Evolutionary conservation across 305 asterid species (phyloP).

Genomic region (Ajuga reptans): DNA sequence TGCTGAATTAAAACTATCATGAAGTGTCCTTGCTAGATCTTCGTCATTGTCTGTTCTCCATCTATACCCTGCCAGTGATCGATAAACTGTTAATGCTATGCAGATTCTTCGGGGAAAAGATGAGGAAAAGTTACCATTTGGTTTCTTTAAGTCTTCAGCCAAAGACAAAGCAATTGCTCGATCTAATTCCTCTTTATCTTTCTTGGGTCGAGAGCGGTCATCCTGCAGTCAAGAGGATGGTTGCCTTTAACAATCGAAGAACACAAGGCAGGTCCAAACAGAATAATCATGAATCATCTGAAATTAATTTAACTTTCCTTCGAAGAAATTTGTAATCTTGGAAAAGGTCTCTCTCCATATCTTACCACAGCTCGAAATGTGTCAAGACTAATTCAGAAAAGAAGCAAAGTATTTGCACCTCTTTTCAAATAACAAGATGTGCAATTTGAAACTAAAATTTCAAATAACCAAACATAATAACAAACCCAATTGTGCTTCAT

Average conservation of each 20-base stretch:
- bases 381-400: not conserved
- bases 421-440: not conserved
- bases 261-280: no score
- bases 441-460: not conserved
- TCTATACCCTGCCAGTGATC: slow-evolving; percentile 42
- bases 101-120: not conserved
- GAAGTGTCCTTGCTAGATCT: slow-evolving; percentile 47
- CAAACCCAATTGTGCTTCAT: not conserved
- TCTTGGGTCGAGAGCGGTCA: slow-evolving; percentile 53
- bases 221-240: slow-evolving; percentile 38
- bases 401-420: not conserved
- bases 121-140: slow-evolving; percentile 42
- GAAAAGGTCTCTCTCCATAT: not conserved
- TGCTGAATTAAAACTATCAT: slow-evolving; percentile 43
- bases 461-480: not conserved
- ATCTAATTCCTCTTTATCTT: slow-evolving; percentile 79
- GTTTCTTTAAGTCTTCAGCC: slow-evolving; percentile 64
- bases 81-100: not conserved
- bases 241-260: no score
- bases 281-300: not conserved
- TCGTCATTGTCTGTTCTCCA: slow-evolving; percentile 50
- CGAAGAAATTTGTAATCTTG: not conserved
- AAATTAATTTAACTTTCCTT: not conserved
- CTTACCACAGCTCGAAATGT: not conserved
- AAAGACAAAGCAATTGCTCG: slow-evolving; percentile 85